Percentiles rank a stretch among this genome's conserved stretches.
phyloP scores from a whole-genome alignment of 2,329 filamentous ascomycete species.

The Lasiodiplodia theobromae region DNA sequence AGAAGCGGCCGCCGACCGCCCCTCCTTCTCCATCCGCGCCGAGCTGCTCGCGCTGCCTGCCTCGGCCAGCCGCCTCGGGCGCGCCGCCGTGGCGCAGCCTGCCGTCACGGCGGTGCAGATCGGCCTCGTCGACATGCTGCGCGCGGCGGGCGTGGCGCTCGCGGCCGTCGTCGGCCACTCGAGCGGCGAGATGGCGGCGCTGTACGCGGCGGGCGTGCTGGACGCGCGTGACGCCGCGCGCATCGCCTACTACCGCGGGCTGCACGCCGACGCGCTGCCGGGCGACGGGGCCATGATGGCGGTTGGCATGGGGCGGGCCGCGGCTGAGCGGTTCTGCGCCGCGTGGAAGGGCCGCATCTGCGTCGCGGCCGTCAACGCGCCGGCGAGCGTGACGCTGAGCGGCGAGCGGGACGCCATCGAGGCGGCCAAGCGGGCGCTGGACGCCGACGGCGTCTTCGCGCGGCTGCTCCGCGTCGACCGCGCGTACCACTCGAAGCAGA shows the following conservation, averaged over 20 bases:
- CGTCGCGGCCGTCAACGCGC: slow-evolving; percentile 48
- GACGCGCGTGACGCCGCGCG: slow-evolving; percentile 35
- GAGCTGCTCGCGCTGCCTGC: slow-evolving; percentile 35
- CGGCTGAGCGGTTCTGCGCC: slow-evolving; percentile 31
- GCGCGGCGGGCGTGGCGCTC: slow-evolving; percentile 38
- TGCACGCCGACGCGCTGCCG: slow-evolving; percentile 11
- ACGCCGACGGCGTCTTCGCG: slow-evolving; percentile 47
- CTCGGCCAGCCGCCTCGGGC: slow-evolving; percentile 32
- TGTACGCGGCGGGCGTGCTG: slow-evolving; percentile 36
- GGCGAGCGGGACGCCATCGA: slow-evolving; percentile 50
- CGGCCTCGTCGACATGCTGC: slow-evolving; percentile 38
- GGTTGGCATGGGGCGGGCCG: background rate
- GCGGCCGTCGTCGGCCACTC: slow-evolving; percentile 40
- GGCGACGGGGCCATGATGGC: slow-evolving; percentile 3
- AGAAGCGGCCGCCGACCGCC: slow-evolving; percentile 4
- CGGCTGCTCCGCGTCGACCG: slow-evolving; percentile 50
- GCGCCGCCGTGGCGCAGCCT: slow-evolving; percentile 36
- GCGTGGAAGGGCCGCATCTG: slow-evolving; percentile 23
- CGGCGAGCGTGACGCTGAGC: slow-evolving; percentile 53
- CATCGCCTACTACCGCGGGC: slow-evolving; percentile 36
- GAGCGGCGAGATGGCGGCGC: slow-evolving; percentile 41
- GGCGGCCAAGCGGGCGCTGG: slow-evolving; percentile 40
- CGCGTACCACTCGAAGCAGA: slow-evolving; percentile 56
- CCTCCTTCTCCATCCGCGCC: slow-evolving; percentile 33
- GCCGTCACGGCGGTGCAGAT: slow-evolving; percentile 39